These are phyloP conservation scores for Akanthomyces dipterigenus DNA, from an alignment of 2,329 filamentous ascomycete species.

Conservation along the genomic window DNA sequence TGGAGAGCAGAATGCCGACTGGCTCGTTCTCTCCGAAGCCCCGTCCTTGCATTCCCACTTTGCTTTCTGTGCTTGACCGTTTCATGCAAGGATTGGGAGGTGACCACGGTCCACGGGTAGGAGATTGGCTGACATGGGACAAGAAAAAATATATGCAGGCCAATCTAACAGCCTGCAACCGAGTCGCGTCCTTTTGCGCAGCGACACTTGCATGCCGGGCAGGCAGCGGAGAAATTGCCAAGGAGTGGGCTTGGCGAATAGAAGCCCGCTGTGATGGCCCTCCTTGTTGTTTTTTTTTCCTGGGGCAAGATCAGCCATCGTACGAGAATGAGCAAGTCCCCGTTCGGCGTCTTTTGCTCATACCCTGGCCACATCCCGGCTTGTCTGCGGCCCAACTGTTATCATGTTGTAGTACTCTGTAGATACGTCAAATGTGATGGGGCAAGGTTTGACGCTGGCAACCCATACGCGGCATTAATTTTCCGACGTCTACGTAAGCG, in stretches of 20 bases:
- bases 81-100: not conserved
- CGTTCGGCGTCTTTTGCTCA: not conserved
- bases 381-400: not conserved
- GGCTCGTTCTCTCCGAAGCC: not conserved
- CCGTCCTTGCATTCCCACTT: not conserved
- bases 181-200: not conserved
- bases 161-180: not conserved
- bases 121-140: not conserved
- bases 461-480: not conserved
- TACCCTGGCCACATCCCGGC: not conserved
- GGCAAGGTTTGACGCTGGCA: not conserved
- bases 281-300: not conserved
- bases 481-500: not conserved
- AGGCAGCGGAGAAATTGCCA: not conserved
- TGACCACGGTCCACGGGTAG: not conserved
- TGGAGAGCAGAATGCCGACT: not conserved
- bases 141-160: not conserved
- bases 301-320: slow-evolving; percentile 9
- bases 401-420: not conserved
- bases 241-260: not conserved
- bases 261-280: too few species aligned
- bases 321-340: slow-evolving; percentile 5
- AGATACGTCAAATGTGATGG: not conserved
- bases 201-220: not conserved
- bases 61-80: not conserved